A percentile compares a stretch with the other conserved stretches of the same genome.
Evolutionary conservation across 2,329 filamentous ascomycete species (phyloP).

Genomic region (Ampelomyces quisqualis): DNA sequence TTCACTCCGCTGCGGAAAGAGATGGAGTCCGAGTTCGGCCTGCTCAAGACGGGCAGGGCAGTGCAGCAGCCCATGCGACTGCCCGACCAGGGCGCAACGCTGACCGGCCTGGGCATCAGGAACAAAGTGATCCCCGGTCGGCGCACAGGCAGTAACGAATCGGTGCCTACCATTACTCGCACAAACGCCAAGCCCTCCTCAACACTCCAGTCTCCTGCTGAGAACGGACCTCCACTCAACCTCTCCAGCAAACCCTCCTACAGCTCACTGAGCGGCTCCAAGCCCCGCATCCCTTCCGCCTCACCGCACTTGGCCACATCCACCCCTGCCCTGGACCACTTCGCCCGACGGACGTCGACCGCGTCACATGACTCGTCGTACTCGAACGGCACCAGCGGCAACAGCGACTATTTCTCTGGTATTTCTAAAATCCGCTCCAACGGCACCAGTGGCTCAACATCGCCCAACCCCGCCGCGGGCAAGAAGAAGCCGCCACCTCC

Average conservation of each 20-base stretch:
- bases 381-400: conserved; percentile 31
- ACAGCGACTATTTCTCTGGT: conserved; percentile 42
- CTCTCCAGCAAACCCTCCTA: conserved; percentile 40
- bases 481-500: conserved; percentile 80
- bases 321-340: conserved; percentile 33
- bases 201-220: conserved; percentile 25
- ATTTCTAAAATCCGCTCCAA: conserved; percentile 44
- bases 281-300: conserved; percentile 34
- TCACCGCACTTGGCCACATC: conserved; percentile 38
- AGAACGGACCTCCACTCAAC: conserved; percentile 31
- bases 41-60: conserved; percentile 67
- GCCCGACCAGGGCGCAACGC: conserved; percentile 48
- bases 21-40: conserved; percentile 62
- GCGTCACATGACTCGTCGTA: conserved; percentile 36
- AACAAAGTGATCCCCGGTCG: conserved; percentile 45
- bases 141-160: conserved; percentile 38
- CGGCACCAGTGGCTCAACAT: conserved; percentile 40
- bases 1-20: conserved; percentile 66
- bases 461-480: conserved; percentile 47
- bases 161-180: conserved; percentile 32
- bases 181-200: conserved; percentile 31
- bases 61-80: conserved; percentile 58
- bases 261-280: conserved; percentile 36
- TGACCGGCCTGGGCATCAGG: conserved; percentile 52
- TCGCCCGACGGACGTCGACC: conserved; percentile 34